These are phyloP conservation scores for Colletotrichum abscissum DNA, from an alignment of 2,329 filamentous ascomycete species.

Conservation along the genomic window DNA sequence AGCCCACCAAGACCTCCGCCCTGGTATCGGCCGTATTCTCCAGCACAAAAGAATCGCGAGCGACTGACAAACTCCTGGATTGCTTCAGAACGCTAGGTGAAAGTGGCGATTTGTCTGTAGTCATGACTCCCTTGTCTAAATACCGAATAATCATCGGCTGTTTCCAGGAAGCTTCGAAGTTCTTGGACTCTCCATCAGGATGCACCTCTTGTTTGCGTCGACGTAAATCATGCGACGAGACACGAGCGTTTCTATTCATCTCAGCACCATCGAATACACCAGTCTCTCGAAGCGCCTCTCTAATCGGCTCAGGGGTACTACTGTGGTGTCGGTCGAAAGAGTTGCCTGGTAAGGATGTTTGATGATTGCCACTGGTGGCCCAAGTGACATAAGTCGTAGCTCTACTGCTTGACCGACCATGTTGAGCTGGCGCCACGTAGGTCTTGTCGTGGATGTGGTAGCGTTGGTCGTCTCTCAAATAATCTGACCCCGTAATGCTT, in stretches of 20 bases:
- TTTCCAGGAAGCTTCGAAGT: no score
- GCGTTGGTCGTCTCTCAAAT: neutral
- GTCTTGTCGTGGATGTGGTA: neutral
- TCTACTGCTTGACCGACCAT: constrained; percentile 9
- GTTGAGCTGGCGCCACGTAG: neutral
- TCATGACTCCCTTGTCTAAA: constrained; percentile 36
- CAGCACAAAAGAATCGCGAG: neutral
- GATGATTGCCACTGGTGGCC: constrained; percentile 36
- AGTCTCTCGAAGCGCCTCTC: constrained; percentile 17
- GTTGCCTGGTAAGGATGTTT: neutral
- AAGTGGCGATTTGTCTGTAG: neutral
- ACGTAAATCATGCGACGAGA: neutral
- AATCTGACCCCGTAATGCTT: neutral
- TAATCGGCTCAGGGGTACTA: constrained; percentile 18
- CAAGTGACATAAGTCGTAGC: constrained; percentile 38
- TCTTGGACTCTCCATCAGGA: neutral
- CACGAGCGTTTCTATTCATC: neutral
- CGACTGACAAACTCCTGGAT: neutral
- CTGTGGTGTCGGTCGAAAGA: neutral
- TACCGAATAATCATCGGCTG: constrained; percentile 33
- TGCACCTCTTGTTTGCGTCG: neutral
- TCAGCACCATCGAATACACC: constrained; percentile 19
- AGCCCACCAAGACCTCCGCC: no score
- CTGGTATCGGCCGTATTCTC: neutral
- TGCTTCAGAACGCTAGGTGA: neutral